A percentile compares a stretch with the other conserved stretches of the same genome.
phyloP scores from a whole-genome alignment of 2,329 filamentous ascomycete species.

The Colletotrichum destructivum region DNA sequence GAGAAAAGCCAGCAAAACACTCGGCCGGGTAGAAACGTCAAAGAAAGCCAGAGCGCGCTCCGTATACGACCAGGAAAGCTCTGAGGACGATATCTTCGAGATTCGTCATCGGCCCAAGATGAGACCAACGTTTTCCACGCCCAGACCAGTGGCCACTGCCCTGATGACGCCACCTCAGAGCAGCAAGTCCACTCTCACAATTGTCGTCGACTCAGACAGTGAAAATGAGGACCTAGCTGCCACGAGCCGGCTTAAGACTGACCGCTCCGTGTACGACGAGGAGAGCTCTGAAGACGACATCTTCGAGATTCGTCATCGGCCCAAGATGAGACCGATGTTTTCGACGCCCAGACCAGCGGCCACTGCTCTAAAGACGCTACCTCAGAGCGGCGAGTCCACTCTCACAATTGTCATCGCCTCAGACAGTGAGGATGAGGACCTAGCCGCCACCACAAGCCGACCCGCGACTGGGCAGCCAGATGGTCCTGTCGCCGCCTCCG shows the following conservation, averaged over 20 bases:
- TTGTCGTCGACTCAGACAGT: not conserved
- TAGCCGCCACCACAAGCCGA: not conserved
- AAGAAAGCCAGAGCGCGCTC: slow-evolving; percentile 12
- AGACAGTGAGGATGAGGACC: not conserved
- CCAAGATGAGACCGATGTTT: not conserved
- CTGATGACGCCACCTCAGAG: slow-evolving; percentile 5
- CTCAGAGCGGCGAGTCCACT: not conserved
- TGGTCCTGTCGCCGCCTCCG: not conserved
- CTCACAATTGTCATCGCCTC: not conserved
- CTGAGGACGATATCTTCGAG: not conserved
- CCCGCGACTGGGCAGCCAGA: not conserved
- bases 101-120: not conserved
- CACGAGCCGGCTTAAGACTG: not conserved
- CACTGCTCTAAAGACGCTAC: not conserved
- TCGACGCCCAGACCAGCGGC: not conserved
- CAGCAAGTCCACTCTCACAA: not conserved
- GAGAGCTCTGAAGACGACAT: not conserved
- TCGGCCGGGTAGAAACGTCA: not conserved
- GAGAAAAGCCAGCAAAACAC: not conserved
- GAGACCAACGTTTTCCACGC: not conserved
- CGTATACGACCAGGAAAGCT: not conserved
- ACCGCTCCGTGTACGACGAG: too few relatives aligned
- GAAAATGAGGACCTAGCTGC: not conserved
- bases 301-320: not conserved
- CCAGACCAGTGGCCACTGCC: not conserved